A percentile compares a stretch with the other conserved stretches of the same genome.
Conservation (phyloP, 306 rosid genomes). For the Cicer arietinum region DNA sequence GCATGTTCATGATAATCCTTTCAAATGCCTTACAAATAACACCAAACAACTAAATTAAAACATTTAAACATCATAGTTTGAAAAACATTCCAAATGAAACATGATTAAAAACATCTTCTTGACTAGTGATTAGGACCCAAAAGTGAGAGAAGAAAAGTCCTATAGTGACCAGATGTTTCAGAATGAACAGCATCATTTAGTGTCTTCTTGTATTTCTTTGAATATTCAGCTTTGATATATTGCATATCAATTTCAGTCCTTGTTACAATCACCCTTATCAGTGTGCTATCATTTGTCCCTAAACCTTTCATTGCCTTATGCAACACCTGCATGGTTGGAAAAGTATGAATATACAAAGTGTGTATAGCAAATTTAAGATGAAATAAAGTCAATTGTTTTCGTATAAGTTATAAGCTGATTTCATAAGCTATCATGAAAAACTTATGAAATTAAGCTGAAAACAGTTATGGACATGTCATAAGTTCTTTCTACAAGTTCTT, state of each 20-base stretch:
- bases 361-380: background rate
- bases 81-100: constrained; percentile 11
- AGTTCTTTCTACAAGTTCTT: no score
- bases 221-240: constrained; percentile 67
- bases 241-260: constrained; percentile 82
- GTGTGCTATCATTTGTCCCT: constrained; percentile 68
- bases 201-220: constrained; percentile 56
- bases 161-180: constrained; percentile 73
- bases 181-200: constrained; percentile 71
- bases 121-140: constrained; percentile 61
- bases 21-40: constrained; percentile 32
- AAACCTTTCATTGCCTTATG: constrained; percentile 71
- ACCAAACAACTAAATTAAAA: background rate
- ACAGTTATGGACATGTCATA: no score
- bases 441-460: no score
- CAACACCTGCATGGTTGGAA: constrained; percentile 55
- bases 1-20: background rate
- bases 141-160: constrained; percentile 67
- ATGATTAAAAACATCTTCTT: constrained; percentile 13
- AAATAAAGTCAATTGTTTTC: no score
- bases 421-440: no score
- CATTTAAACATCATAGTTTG: background rate
- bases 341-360: background rate
- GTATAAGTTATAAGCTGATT: no score
- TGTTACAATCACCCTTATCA: constrained; percentile 68